Base-by-base conservation (phyloP, 2,329 filamentous ascomycete species). In the Cadophora gregata region DNA sequence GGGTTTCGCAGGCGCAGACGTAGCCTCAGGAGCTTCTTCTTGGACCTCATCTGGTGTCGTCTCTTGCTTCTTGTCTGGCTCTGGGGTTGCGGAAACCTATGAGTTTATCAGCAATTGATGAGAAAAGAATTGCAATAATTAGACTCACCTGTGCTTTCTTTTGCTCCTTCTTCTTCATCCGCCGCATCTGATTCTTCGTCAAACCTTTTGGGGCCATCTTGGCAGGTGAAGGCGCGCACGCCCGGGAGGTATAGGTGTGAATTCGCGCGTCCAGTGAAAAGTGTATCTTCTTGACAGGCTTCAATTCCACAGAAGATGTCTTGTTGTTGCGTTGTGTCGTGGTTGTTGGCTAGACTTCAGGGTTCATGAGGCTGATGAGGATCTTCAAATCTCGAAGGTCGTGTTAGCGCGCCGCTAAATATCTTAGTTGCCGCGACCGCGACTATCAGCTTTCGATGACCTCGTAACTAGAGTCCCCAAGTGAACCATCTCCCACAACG, bases 81-180 rank as follows among this genome's bases (percentile, higher is more conserved):
- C 74, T 67, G 72, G 73, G 47, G 71, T 73, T 47, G 70, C 67
- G 33, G 75, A 74, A 59, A 71, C 79, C 79, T 79, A 79, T 67
- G 59, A 33, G 51, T 29, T 56, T 67, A 65, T 79, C n/a, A 70
- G 66, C 33, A 56, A n/a, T 8, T 21, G 21, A 16, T 21, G 29
- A n/a, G 14, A n/a, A 33, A 45, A n/a, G 27, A 31, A 21, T 1
- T 58, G 19, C 31, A 1, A 51, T 21, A 9, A 21, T 27, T 31
- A n/a, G n/a, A 72, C 79, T 70, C 63, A 87, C 86, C 74, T 88
- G 82, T 78, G 86, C 81, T 72, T 89, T 89, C 82, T 96, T 96
- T 77, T 93, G 88, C 75, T 93, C 91, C 89, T 97, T 97, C 87
- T 96, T 97, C 84, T 95, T 94, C 59, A 93, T 92, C 79, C 95